These are phyloP conservation scores for Achaetomium macrosporum DNA, from an alignment of 2,329 filamentous ascomycete species.

Conservation along the genomic window DNA sequence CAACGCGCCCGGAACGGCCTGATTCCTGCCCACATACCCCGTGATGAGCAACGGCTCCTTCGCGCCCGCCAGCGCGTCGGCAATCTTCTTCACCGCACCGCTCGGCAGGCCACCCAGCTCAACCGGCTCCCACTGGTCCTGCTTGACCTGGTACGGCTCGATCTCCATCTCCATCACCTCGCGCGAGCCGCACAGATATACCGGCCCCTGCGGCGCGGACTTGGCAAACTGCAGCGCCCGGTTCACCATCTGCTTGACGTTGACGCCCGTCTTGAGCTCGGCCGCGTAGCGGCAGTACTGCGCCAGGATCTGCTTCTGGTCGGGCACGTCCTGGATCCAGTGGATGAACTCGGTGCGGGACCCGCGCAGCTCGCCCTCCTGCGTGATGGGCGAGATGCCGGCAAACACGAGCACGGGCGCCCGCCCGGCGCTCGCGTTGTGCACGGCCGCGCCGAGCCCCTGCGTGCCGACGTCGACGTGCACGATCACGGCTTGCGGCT, in stretches of 20 bases:
- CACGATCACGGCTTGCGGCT: constrained; percentile 65
- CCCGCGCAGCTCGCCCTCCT: constrained; percentile 38
- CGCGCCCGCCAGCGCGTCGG: constrained; percentile 57
- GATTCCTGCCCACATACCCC: constrained; percentile 66
- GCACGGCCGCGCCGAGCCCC: constrained; percentile 63
- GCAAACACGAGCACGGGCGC: constrained; percentile 53
- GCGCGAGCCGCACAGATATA: constrained; percentile 70
- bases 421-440: constrained; percentile 64
- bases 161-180: constrained; percentile 86
- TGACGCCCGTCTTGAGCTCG: constrained; percentile 78
- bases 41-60: constrained; percentile 64
- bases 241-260: constrained; percentile 86
- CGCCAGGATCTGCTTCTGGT: constrained; percentile 51
- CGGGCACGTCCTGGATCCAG: constrained; percentile 38
- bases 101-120: constrained; percentile 55
- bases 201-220: constrained; percentile 70
- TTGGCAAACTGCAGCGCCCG: constrained; percentile 76
- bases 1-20: constrained; percentile 53
- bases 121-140: constrained; percentile 64
- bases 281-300: constrained; percentile 82
- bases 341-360: constrained; percentile 39
- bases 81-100: constrained; percentile 51
- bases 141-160: constrained; percentile 62
- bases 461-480: constrained; percentile 72
- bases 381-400: constrained; percentile 38